Evolutionary conservation across 129 eudicot species (phyloP).

Genomic region (Pseudognaphalium luteoalbum): DNA sequence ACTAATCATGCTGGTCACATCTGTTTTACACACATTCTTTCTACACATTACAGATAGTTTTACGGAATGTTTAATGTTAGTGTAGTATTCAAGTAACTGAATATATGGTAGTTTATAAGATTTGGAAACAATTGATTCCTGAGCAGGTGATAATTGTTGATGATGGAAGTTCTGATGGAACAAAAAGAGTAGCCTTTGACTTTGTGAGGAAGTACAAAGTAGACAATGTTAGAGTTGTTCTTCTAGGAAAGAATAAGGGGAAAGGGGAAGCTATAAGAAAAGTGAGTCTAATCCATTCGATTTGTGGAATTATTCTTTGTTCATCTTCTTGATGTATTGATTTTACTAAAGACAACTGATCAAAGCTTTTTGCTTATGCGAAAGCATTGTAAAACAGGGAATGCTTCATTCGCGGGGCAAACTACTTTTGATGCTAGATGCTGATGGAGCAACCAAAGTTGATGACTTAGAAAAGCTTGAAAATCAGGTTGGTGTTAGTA

Average conservation of each 20-base stretch:
- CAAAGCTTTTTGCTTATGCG: conserved; percentile 77
- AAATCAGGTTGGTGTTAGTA: conserved; percentile 61
- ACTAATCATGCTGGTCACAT: not conserved
- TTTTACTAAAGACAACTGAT: conserved; percentile 39
- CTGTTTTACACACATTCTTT: not conserved
- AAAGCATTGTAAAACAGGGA: conserved; percentile 97
- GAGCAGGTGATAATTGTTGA: conserved; percentile 79
- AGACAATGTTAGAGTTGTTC: conserved; percentile 82
- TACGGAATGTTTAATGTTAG: not conserved
- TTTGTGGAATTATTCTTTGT: not conserved
- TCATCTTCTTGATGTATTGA: not conserved
- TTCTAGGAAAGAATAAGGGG: conserved; percentile 93
- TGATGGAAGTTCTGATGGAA: conserved; percentile 90
- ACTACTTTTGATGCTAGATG: conserved; percentile 92
- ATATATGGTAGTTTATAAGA: not conserved
- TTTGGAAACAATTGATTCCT: conserved; percentile 16
- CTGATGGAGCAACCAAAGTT: conserved; percentile 98
- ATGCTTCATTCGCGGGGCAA: conserved; percentile 98
- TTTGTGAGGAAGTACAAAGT: conserved; percentile 74
- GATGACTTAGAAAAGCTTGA: conserved; percentile 95
- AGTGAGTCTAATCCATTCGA: conserved; percentile 62
- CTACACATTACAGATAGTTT: not conserved
- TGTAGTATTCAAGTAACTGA: not conserved
- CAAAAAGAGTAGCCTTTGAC: conserved; percentile 78
- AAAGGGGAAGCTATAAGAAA: conserved; percentile 99